Conservation (phyloP, 257 asterid species). For the Gynochthodes officinalis region DNA sequence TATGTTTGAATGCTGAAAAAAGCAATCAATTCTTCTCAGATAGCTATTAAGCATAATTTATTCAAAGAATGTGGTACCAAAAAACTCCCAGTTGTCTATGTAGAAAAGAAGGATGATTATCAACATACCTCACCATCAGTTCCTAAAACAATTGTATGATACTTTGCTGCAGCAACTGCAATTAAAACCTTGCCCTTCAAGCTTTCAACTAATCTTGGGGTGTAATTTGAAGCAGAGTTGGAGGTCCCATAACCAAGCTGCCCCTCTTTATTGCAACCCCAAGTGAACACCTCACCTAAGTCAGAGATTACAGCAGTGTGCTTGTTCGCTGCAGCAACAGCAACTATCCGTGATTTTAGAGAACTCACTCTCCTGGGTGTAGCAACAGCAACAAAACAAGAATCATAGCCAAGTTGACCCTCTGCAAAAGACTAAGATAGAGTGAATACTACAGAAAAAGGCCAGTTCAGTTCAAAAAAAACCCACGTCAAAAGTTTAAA, state of each 20-base stretch:
- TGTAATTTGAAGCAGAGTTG: constrained; percentile 90
- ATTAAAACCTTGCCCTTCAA: constrained; percentile 79
- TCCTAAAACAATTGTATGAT: constrained; percentile 88
- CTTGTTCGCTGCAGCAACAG: constrained; percentile 96
- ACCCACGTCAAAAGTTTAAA: neutral
- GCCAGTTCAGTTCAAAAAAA: neutral
- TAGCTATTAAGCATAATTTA: neutral
- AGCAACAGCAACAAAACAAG: too few relatives aligned
- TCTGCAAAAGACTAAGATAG: constrained; percentile 43
- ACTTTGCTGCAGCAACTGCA: constrained; percentile 85
- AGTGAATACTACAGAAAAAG: constrained; percentile 5
- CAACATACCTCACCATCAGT: constrained; percentile 87
- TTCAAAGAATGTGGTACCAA: neutral
- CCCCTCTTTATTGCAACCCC: constrained; percentile 99
- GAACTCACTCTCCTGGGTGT: constrained; percentile 95
- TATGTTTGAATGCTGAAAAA: neutral
- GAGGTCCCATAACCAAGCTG: constrained; percentile 99
- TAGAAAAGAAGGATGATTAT: neutral
- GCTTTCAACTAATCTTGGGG: constrained; percentile 90
- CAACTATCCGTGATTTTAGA: constrained; percentile 67
- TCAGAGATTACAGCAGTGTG: constrained; percentile 93
- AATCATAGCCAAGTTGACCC: constrained; percentile 99
- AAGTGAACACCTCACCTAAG: constrained; percentile 86
- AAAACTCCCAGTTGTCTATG: neutral
- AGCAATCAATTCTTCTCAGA: neutral